Conservation (phyloP, 768 basidiomycete species). For the Podaxis sp. region DNA sequence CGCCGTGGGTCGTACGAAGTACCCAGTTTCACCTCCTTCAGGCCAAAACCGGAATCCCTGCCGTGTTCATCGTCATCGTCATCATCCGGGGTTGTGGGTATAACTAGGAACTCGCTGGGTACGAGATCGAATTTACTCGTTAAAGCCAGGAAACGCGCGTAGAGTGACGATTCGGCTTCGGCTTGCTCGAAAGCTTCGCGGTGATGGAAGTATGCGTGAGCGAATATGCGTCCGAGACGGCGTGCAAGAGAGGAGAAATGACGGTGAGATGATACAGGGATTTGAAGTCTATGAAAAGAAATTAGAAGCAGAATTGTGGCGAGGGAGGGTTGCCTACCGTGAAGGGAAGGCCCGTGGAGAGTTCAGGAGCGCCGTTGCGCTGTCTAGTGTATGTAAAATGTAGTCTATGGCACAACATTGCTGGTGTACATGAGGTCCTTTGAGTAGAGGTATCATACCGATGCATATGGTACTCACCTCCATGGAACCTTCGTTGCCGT, state of each 20-base stretch:
- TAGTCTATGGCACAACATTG: conserved; percentile 99
- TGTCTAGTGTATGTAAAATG: conserved; percentile 89
- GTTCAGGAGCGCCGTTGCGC: conserved; percentile 88
- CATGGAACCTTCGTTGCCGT: conserved; percentile 85
- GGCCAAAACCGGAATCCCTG: conserved; percentile 24
- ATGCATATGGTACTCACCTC: conserved; percentile 51
- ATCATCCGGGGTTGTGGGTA: conserved; percentile 42
- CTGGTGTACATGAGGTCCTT: conserved; percentile 33
- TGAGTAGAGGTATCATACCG: background rate
- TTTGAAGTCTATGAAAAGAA: conserved; percentile 59
- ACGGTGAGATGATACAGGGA: conserved; percentile 77
- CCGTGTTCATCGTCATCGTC: conserved; percentile 23
- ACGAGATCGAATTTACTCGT: conserved; percentile 81
- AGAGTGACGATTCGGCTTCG: conserved; percentile 87
- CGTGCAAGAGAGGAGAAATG: conserved; percentile 90
- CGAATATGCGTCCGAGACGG: conserved; percentile 91
- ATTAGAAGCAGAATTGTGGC: conserved; percentile 1
- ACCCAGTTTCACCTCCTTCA: conserved; percentile 5
- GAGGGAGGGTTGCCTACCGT: conserved; percentile 46
- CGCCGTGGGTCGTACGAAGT: conserved; percentile 14
- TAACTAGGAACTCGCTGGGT: conserved; percentile 80
- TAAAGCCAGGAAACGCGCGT: conserved; percentile 86
- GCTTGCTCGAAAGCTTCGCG: conserved; percentile 89
- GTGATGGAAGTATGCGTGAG: conserved; percentile 95
- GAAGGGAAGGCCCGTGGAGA: conserved; percentile 92